Evolutionary conservation across 1,284 basidiomycete genomes (phyloP).

Genomic region (Moniliophthora roreri): DNA sequence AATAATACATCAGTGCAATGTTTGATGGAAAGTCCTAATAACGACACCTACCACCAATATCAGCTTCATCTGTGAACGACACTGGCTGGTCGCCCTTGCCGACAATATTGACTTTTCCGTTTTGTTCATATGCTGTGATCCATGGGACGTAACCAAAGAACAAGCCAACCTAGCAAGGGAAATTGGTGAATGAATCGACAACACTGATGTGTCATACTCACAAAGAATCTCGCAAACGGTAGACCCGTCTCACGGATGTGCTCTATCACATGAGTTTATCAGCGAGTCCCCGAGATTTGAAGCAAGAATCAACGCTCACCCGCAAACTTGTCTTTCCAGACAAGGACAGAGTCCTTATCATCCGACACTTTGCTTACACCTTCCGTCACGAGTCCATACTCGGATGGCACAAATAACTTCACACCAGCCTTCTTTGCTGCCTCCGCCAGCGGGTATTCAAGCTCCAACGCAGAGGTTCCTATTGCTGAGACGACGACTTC

Average conservation of each 20-base stretch:
- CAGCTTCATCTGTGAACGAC: slow-evolving; percentile 23
- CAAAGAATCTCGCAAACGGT: slow-evolving; percentile 21
- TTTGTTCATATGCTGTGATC: slow-evolving; percentile 17
- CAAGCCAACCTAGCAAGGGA: slow-evolving; percentile 9
- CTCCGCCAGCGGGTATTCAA: slow-evolving; percentile 22
- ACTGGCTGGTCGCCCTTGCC: slow-evolving; percentile 23
- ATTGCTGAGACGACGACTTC: slow-evolving; percentile 22
- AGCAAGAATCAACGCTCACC: slow-evolving; percentile 4
- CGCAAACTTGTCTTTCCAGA: slow-evolving; percentile 10
- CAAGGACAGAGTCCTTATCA: slow-evolving; percentile 14
- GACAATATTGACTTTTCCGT: slow-evolving; percentile 23
- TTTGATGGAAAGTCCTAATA: background rate
- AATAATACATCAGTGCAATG: background rate
- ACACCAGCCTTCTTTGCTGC: slow-evolving; percentile 26
- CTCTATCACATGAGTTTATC: slow-evolving; percentile 11
- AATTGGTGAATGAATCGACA: background rate
- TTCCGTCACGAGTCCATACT: slow-evolving; percentile 21
- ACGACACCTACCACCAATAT: slow-evolving; percentile 22
- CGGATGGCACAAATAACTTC: slow-evolving; percentile 27
- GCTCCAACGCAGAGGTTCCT: slow-evolving; percentile 13
- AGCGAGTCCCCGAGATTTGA: background rate
- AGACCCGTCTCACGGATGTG: slow-evolving; percentile 18
- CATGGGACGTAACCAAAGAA: slow-evolving; percentile 22
- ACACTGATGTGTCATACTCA: slow-evolving; percentile 9
- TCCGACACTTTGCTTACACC: slow-evolving; percentile 8